Evolutionary conservation across 768 basidiomycete species (phyloP), one percentile per base, ranked within the genome.

Genomic region (Kwoniella sp.): DNA sequence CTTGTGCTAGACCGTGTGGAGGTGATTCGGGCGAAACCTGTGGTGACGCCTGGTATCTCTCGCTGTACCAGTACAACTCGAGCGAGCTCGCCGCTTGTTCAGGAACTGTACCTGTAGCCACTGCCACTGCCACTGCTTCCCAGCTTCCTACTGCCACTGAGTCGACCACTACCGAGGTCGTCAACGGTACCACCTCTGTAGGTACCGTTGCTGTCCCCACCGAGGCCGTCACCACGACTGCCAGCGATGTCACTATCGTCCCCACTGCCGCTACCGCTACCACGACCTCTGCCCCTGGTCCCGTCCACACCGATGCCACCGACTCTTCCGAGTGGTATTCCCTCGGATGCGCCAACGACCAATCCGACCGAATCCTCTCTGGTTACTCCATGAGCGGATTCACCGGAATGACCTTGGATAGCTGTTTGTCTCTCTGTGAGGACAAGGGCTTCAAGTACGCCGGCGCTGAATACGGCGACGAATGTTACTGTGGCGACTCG

Each of bases 401-500:
- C 50, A 30, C n/a, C 1, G 61, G 56, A 49, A 66, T 81, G 67
- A 79, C 80, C 29, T 67, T 77, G 60, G 79, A 81, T 67, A 51
- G 19, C 49, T 81, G 80, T 68, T 65, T 78, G 12, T 57, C 66
- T 6, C 46, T 63, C 44, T 81, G 80, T 64, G 74, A 79, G 55
- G 70, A 69, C 50, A 65, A 63, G 44, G 77, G 78, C 13, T 81
- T 67, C 77, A 65, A 63, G 13, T 80, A 65, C 59, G 78, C 76
- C 55, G 80, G 79, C 55, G 65, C 77, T 47, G 78, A 80, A 60
- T 77, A 65, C 64, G 79, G 77, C 25, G 65, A 73, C 48, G 70
- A 81, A 64, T 81, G 80, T 67, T 79, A 72, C 69, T 81, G 80
- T 62, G 76, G 72, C 9, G 72, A 69, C 53, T 57, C 67, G 22